These are phyloP conservation scores for Caloboletus inedulis DNA, from an alignment of 1,284 basidiomycete species.

Conservation along the genomic window DNA sequence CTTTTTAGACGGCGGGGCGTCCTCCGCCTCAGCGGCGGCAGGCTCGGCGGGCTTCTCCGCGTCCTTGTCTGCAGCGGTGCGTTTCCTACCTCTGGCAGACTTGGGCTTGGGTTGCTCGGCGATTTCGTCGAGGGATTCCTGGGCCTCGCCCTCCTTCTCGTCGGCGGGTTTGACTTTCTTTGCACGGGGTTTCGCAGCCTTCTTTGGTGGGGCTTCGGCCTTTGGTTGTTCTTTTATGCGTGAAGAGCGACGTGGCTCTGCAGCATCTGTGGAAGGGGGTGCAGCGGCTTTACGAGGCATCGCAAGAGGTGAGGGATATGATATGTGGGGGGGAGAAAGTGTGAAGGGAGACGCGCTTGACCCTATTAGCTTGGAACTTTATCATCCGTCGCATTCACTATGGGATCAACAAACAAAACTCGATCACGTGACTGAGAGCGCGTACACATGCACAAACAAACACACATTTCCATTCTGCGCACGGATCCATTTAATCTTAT, in stretches of 20 bases:
- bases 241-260: constrained; percentile 58
- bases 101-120: constrained; percentile 46
- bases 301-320: neutral
- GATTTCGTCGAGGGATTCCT: constrained; percentile 34
- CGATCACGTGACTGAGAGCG: constrained; percentile 29
- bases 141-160: constrained; percentile 38
- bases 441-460: constrained; percentile 33
- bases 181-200: constrained; percentile 57
- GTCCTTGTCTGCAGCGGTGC: constrained; percentile 34
- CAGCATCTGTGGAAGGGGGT: constrained; percentile 31
- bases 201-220: constrained; percentile 47
- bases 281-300: constrained; percentile 72
- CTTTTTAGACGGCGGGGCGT: constrained; percentile 53
- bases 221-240: constrained; percentile 72
- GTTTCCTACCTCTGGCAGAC: constrained; percentile 55
- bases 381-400: constrained; percentile 20
- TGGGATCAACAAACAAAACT: constrained; percentile 35
- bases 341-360: constrained; percentile 28
- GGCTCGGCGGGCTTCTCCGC: constrained; percentile 41
- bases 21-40: constrained; percentile 34
- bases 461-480: constrained; percentile 5
- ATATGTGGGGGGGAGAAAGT: constrained; percentile 9
- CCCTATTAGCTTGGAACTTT: constrained; percentile 35
- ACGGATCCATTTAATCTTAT: constrained; percentile 7
- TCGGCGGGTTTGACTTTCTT: constrained; percentile 43